A percentile compares a stretch with the other conserved stretches of the same genome.
Conservation (phyloP, 768 basidiomycete genomes). For the Calvatia gigantea region DNA sequence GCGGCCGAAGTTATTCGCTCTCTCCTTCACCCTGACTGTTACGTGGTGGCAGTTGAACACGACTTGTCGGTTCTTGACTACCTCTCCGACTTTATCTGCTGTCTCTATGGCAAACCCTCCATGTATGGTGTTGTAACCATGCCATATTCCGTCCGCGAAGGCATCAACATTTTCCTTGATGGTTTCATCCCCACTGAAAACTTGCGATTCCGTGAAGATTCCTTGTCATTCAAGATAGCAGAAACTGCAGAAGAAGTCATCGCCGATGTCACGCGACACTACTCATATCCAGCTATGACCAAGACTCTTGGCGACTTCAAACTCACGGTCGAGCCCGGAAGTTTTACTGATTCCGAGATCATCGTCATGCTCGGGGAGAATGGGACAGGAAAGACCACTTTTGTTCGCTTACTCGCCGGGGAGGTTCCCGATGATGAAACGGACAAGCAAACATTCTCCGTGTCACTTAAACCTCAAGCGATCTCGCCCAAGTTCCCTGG, state of each 20-base stretch:
- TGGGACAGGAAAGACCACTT: slow-evolving; percentile 98
- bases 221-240: slow-evolving; percentile 94
- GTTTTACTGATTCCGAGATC: slow-evolving; percentile 99
- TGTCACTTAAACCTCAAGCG: slow-evolving; percentile 98
- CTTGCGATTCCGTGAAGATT: slow-evolving; percentile 94
- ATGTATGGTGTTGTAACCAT: slow-evolving; percentile 99
- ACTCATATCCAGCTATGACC: slow-evolving; percentile 92
- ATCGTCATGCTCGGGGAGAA: slow-evolving; percentile 99
- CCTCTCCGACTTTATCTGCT: slow-evolving; percentile 97
- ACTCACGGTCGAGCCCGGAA: slow-evolving; percentile 84
- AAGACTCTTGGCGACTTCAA: slow-evolving; percentile 97
- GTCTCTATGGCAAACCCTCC: slow-evolving; percentile 94
- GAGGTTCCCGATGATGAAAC: slow-evolving; percentile 85
- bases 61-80: slow-evolving; percentile 98
- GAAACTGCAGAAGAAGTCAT: slow-evolving; percentile 92
- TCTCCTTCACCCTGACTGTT: slow-evolving; percentile 77
- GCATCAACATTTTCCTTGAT: slow-evolving; percentile 99
- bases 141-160: slow-evolving; percentile 98
- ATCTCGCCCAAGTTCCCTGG: slow-evolving; percentile 98
- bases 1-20: slow-evolving; percentile 95
- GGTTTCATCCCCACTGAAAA: slow-evolving; percentile 99
- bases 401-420: slow-evolving; percentile 92
- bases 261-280: slow-evolving; percentile 83
- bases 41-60: slow-evolving; percentile 98
- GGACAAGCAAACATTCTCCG: slow-evolving; percentile 75